Evolutionary conservation across 345 rosid genomes (phyloP).

Genomic region (Linum trigynum): DNA sequence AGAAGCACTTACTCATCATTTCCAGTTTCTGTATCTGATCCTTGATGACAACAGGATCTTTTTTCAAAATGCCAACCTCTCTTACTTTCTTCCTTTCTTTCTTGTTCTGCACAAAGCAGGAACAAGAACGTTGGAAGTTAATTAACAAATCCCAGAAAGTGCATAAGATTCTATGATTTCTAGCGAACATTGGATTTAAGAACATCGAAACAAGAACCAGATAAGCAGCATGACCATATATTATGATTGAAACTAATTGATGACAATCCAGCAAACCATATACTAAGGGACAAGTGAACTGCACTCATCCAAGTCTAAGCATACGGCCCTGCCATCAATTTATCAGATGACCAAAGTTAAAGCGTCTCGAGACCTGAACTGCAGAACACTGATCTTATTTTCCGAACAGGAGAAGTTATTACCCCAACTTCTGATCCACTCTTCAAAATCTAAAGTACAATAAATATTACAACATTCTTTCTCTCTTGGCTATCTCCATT

Average conservation of each 20-base stretch:
- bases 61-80: slow-evolving; percentile 94
- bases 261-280: background rate
- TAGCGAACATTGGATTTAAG: background rate
- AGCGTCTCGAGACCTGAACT: background rate
- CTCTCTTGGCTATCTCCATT: too few relatives aligned
- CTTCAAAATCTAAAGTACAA: too few relatives aligned
- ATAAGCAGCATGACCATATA: background rate
- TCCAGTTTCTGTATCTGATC: slow-evolving; percentile 93
- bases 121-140: background rate
- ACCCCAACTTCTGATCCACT: too few relatives aligned
- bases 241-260: background rate
- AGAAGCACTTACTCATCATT: slow-evolving; percentile 61
- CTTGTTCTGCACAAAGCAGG: slow-evolving; percentile 61
- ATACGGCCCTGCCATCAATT: background rate
- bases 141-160: background rate
- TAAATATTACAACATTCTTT: too few relatives aligned
- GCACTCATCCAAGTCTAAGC: background rate
- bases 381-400: background rate
- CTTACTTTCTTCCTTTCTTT: slow-evolving; percentile 96
- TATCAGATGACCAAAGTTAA: background rate
- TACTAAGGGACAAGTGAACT: background rate
- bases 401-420: too few relatives aligned
- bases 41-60: slow-evolving; percentile 81
- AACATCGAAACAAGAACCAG: background rate
- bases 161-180: background rate